Percentiles rank a stretch among this genome's conserved stretches.
phyloP scores from a whole-genome alignment of 1,284 basidiomycete genomes.

The Afroboletus lepidellus region DNA sequence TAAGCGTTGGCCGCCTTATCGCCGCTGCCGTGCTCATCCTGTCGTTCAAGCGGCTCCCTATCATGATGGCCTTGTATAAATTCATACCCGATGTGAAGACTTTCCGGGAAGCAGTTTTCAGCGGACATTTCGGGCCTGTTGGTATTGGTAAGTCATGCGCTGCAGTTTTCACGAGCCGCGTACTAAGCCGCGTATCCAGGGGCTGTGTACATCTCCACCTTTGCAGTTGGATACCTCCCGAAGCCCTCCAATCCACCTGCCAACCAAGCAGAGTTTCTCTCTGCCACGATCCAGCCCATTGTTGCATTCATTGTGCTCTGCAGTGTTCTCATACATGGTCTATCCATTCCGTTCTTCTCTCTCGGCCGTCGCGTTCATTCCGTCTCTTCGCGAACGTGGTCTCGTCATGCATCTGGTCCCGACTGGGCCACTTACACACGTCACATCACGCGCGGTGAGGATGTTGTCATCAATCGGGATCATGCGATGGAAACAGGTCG shows the following conservation, averaged over 20 bases:
- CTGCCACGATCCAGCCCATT: slow-evolving; percentile 82
- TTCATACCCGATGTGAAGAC: slow-evolving; percentile 96
- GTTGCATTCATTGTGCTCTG: slow-evolving; percentile 89
- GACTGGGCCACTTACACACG: slow-evolving; percentile 81
- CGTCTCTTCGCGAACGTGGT: slow-evolving; percentile 81
- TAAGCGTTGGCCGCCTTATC: slow-evolving; percentile 81
- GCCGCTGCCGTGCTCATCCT: slow-evolving; percentile 80
- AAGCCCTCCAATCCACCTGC: slow-evolving; percentile 52
- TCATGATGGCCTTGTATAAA: slow-evolving; percentile 78
- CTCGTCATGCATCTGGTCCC: slow-evolving; percentile 54
- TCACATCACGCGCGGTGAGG: slow-evolving; percentile 62
- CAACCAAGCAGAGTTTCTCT: slow-evolving; percentile 65
- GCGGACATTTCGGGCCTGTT: slow-evolving; percentile 93
- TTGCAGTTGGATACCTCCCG: slow-evolving; percentile 73
- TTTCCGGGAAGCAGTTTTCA: slow-evolving; percentile 82
- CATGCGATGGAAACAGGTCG: slow-evolving; percentile 50
- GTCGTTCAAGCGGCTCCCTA: slow-evolving; percentile 78
- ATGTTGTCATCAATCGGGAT: slow-evolving; percentile 79
- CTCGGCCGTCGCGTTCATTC: slow-evolving; percentile 86
- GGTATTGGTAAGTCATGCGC: slow-evolving; percentile 62
- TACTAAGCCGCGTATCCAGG: slow-evolving; percentile 36
- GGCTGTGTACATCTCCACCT: slow-evolving; percentile 89
- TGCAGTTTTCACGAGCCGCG: not conserved
- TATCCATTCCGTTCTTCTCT: slow-evolving; percentile 92
- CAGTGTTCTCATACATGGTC: slow-evolving; percentile 83